These are phyloP conservation scores for Kockovaella imperatae DNA, from an alignment of 768 basidiomycete species.

Conservation along the genomic window DNA sequence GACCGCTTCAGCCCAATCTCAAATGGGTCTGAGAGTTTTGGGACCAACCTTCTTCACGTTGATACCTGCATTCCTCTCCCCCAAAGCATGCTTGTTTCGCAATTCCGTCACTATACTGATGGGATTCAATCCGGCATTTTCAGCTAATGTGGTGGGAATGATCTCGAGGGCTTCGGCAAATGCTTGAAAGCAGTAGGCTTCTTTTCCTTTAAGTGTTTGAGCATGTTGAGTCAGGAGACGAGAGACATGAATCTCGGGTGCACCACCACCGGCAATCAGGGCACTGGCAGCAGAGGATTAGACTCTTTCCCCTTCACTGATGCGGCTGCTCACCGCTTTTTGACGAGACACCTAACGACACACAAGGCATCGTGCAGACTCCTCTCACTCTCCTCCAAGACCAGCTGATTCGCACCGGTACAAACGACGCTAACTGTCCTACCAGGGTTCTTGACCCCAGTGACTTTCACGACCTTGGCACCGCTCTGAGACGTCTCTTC, in stretches of 20 bases:
- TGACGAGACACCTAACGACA: slow-evolving; percentile 94
- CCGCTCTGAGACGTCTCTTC: slow-evolving; percentile 69
- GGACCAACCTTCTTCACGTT: slow-evolving; percentile 84
- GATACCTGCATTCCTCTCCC: slow-evolving; percentile 90
- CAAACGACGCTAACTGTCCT: slow-evolving; percentile 92
- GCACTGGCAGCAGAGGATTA: slow-evolving; percentile 52
- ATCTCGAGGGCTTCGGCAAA: slow-evolving; percentile 97
- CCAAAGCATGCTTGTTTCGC: slow-evolving; percentile 90
- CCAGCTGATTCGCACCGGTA: slow-evolving; percentile 83
- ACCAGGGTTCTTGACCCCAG: slow-evolving; percentile 88
- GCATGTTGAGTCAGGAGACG: slow-evolving; percentile 81
- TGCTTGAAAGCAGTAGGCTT: slow-evolving; percentile 97
- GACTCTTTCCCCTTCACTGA: neutral
- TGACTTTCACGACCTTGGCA: slow-evolving; percentile 86
- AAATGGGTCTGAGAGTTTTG: neutral
- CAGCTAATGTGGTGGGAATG: slow-evolving; percentile 93
- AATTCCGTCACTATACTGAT: slow-evolving; percentile 97
- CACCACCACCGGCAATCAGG: slow-evolving; percentile 90
- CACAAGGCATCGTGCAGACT: slow-evolving; percentile 98
- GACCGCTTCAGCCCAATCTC: neutral
- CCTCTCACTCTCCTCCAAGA: slow-evolving; percentile 93
- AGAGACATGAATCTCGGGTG: slow-evolving; percentile 96
- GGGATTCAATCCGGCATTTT: slow-evolving; percentile 96
- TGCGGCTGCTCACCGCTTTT: slow-evolving; percentile 74
- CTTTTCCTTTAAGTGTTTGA: slow-evolving; percentile 92